Conservation (phyloP, 2,329 filamentous ascomycete species). For the Scedosporium dehoogii region DNA sequence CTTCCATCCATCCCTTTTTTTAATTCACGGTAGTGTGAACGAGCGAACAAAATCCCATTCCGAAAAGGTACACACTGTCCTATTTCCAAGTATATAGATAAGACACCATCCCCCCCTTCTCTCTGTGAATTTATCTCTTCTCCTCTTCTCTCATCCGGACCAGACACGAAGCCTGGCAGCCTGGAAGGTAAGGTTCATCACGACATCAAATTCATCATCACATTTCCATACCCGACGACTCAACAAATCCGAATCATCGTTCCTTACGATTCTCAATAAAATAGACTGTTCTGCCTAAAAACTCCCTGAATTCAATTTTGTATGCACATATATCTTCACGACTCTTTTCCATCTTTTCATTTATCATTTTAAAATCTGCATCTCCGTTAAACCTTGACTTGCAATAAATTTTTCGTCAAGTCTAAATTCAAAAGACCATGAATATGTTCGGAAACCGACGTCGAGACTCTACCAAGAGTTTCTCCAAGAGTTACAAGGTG, state of each 20-base stretch:
- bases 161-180: conserved; percentile 6
- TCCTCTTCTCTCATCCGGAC: conserved; percentile 1
- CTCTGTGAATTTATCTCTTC: background rate
- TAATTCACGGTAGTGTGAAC: background rate
- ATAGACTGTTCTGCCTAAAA: background rate
- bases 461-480: conserved; percentile 5
- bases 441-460: conserved; percentile 5
- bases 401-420: background rate
- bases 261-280: background rate
- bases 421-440: background rate
- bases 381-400: background rate
- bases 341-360: background rate
- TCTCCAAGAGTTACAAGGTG: conserved; percentile 6
- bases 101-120: background rate
- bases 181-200: conserved; percentile 6
- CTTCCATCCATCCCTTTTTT: background rate
- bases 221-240: background rate
- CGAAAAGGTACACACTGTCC: background rate
- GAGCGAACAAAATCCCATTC: background rate
- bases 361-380: background rate
- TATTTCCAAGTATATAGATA: background rate
- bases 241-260: background rate
- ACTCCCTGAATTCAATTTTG: background rate
- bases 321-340: background rate
- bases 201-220: background rate